Evolutionary conservation across 192 early-diverging fungal species (phyloP).

Genomic region (Lobosporangium transversale): DNA sequence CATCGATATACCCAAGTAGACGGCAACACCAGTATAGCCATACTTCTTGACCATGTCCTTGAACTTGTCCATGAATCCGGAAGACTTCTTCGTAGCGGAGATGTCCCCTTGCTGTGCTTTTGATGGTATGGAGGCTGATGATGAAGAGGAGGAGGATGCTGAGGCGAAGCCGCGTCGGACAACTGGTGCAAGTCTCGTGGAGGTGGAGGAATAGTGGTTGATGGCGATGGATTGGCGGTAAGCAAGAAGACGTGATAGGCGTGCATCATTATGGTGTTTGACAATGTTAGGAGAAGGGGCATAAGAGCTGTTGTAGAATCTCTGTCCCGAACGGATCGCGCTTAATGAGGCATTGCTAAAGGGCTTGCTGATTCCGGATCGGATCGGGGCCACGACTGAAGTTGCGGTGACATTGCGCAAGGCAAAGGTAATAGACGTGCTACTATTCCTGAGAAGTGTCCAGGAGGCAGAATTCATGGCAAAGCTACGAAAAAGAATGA

Average conservation of each 20-base stretch:
- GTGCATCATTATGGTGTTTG: background rate
- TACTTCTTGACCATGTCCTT: slow-evolving; percentile 62
- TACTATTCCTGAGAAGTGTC: slow-evolving; percentile 1
- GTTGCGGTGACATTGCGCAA: slow-evolving; percentile 7
- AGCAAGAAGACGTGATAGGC: background rate
- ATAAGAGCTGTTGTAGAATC: slow-evolving; percentile 9
- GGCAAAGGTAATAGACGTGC: too few relatives aligned
- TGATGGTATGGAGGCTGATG: slow-evolving; percentile 3
- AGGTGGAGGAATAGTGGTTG: background rate
- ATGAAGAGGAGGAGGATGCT: background rate
- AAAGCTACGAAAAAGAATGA: background rate
- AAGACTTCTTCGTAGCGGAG: slow-evolving; percentile 3
- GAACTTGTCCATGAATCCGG: slow-evolving; percentile 50
- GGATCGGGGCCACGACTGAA: background rate
- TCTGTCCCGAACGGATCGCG: background rate
- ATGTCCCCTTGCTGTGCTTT: background rate
- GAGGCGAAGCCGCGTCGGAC: slow-evolving; percentile 37
- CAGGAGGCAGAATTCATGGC: slow-evolving; percentile 13
- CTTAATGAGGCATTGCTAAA: background rate
- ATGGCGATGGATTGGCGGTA: slow-evolving; percentile 6
- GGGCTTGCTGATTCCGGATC: background rate
- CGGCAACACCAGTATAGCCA: slow-evolving; percentile 57
- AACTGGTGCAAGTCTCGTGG: slow-evolving; percentile 20
- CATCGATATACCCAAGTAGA: slow-evolving; percentile 58
- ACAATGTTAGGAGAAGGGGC: slow-evolving; percentile 9